Evolutionary conservation across 805 yeast species (phyloP), one percentile per base, ranked within the genome.

Genomic region (Barnettozyma siamensis): DNA sequence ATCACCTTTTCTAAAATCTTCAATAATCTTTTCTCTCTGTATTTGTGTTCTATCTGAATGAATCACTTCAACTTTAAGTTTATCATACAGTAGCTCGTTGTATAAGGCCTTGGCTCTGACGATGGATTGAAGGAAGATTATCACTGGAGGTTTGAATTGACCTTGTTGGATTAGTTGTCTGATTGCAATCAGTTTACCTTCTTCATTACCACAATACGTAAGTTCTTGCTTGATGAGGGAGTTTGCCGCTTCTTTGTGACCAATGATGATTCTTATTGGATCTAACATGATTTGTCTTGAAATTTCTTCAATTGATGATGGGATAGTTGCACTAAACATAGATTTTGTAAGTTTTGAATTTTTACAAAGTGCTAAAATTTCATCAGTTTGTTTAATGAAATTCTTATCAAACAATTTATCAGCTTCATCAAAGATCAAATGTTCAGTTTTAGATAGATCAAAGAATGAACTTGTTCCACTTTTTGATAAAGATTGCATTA

Each of bases 301-400:
- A 53, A 88, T 70, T 53, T 85, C 89, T 64, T 91, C 99, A 18
- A 91, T 94, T 41, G 83, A 79, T 2, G 96, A 84, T 1, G 98
- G 96, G 44, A 93, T 83, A 0, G 99, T 93, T 8, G 99, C 99
- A 9, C 96, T 87, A 59, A 84, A 91, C 67, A 94, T 81, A 10
- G 93, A 78, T 63, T 81, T 87, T 39, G 40, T 69, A 55, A 47
- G 70, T 58, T 55, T 73, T 54, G 46, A 75, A 58, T 64, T 62
- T 7, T 52, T 51, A 46, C 69, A 62, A 3, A 64, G 57, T 5
- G 81, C 69, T 45, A 93, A 64, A 44, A 93, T 82, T 40, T 78
- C 80, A 60, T 93, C 99, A 1, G 96, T 84, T 67, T 93, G 99
- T 51, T 82, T 87, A 12, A 88, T 77, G 53, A 93, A 93, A 15